Evolutionary conservation across 2,329 filamentous ascomycete genomes (phyloP), one percentile per base, ranked within the genome.

Genomic region (Endoconidiophora polonica): DNA sequence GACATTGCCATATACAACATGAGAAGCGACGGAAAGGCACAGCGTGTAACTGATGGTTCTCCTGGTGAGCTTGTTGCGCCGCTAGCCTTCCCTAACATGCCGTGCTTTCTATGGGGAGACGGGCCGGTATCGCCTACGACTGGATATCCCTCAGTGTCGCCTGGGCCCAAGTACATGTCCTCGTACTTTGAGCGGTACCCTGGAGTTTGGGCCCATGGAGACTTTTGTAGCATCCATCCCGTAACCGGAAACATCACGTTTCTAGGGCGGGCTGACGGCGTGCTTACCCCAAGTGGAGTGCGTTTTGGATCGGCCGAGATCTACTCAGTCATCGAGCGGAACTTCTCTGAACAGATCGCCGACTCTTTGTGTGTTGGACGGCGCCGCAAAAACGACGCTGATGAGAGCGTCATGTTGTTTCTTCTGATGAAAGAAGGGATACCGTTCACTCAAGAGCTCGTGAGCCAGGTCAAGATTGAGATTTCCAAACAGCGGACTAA

Each of bases 311-410:
- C 77, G 3, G 79, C 83, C 0, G 86, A 91, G 62, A 82, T 91
- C 33, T 93, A 91, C 62, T 73, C 72, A 10, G 81, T 88, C 1
- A 63, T 88, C 3, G 81, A 86, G 63, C 66, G 70, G 22, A 67
- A 73, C 49, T 88, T 90, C 54, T 66, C 74, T 0, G 68, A 73
- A 14, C 66, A 71, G 46, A 65, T 91, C 3, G 69, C 70, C 3
- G 86, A 91, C 59, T 79, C 78, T n/a, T 70, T 91, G 24, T 90
- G 84, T 51, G 83, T 91, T 0, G 86, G 86, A 0, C 84, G 90
- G 64, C 67, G 84, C 18, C 65, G 86, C 24, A 76, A 77, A 0
- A 55, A 60, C 7, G 74, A 77, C 50, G 53, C 58, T 3, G 73
- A 77, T 44, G 74, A 77, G 64, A 64, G 63, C 3, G 74, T 77